Evolutionary conservation across 1,284 basidiomycete species (phyloP).

Genomic region (Sphaerobolus stellatus): DNA sequence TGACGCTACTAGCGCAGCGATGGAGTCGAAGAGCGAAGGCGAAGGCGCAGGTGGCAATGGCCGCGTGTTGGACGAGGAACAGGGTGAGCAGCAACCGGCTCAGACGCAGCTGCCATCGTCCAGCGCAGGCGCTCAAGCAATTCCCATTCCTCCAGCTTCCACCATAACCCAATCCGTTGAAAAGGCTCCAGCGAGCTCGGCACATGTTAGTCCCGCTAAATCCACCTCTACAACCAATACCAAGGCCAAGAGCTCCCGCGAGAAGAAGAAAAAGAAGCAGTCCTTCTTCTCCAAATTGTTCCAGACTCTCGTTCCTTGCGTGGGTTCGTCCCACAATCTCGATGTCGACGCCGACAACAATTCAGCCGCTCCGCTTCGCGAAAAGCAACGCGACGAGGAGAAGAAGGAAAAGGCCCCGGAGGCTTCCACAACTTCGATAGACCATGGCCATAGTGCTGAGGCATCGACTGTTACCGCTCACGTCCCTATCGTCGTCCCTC

Average conservation of each 20-base stretch:
- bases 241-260: background rate
- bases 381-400: constrained; percentile 8
- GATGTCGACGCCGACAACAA: constrained; percentile 28
- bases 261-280: too few species aligned
- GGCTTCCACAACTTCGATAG: constrained; percentile 4
- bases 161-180: background rate
- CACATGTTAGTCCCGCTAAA: background rate
- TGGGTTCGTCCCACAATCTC: constrained; percentile 39
- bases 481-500: background rate
- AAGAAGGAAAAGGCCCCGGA: constrained; percentile 8
- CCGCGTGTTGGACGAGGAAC: constrained; percentile 7
- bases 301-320: constrained; percentile 50
- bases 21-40: too few species aligned
- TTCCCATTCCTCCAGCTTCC: constrained; percentile 1
- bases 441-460: constrained; percentile 1
- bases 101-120: background rate
- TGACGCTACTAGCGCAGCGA: too few species aligned
- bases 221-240: background rate
- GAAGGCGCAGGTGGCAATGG: background rate
- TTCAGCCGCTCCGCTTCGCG: constrained; percentile 15
- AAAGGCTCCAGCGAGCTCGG: background rate
- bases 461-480: background rate
- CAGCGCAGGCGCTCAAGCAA: constrained; percentile 9
- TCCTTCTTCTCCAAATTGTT: constrained; percentile 49
- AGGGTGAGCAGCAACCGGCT: constrained; percentile 8